phyloP scores from a whole-genome alignment of 768 basidiomycete genomes.

The Lactifluus echinatus region DNA sequence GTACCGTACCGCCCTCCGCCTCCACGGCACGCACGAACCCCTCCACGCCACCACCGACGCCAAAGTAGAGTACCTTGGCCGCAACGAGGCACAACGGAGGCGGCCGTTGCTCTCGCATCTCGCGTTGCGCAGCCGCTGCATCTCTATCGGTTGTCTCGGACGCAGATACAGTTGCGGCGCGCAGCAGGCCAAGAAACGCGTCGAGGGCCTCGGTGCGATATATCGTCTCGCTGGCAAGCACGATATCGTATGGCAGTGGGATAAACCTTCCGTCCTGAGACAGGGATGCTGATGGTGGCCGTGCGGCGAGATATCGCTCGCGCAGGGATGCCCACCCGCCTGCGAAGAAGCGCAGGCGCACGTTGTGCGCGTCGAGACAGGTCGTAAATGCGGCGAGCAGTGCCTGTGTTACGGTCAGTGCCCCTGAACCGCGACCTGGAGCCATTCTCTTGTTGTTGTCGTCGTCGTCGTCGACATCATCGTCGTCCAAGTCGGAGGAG shows the following conservation, averaged over 20 bases:
- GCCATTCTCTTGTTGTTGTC: neutral
- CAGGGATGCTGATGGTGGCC: neutral
- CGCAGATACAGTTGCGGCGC: slow-evolving; percentile 9
- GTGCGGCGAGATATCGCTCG: neutral
- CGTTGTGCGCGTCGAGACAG: slow-evolving; percentile 44
- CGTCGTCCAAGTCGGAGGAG: slow-evolving; percentile 24
- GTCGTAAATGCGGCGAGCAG: slow-evolving; percentile 56
- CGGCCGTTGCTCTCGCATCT: neutral
- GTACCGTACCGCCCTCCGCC: slow-evolving; percentile 32
- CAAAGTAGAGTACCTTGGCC: slow-evolving; percentile 90
- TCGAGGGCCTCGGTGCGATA: slow-evolving; percentile 62
- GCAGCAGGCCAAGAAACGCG: slow-evolving; percentile 48
- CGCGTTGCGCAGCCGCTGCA: neutral
- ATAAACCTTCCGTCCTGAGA: neutral
- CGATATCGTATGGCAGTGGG: slow-evolving; percentile 48
- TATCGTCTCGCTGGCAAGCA: slow-evolving; percentile 91
- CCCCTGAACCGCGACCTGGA: slow-evolving; percentile 33
- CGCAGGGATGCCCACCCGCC: slow-evolving; percentile 68
- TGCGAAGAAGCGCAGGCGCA: slow-evolving; percentile 66
- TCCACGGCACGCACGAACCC: slow-evolving; percentile 57
- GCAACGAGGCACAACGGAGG: slow-evolving; percentile 60
- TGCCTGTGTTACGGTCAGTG: slow-evolving; percentile 55
- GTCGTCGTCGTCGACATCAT: slow-evolving; percentile 18
- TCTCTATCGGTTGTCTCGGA: neutral
- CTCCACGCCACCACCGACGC: slow-evolving; percentile 81